A percentile compares a stretch with the other conserved stretches of the same genome.
These are phyloP conservation scores for Westerdykella aurantiaca DNA, from an alignment of 2,329 filamentous ascomycete genomes.

Conservation along the genomic window DNA sequence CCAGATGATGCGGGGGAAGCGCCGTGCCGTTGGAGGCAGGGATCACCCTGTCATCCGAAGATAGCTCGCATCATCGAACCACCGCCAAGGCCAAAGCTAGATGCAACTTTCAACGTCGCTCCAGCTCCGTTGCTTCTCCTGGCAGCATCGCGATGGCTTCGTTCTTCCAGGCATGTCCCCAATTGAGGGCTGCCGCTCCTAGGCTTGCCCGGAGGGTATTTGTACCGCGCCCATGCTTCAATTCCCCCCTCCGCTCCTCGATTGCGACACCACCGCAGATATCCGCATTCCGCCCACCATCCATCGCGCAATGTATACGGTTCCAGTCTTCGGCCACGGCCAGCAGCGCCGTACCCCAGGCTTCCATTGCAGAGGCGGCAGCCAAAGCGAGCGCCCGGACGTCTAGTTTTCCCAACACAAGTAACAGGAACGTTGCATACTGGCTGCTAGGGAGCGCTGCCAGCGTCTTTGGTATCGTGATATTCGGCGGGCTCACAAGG, in stretches of 20 bases:
- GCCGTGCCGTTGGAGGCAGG: not conserved
- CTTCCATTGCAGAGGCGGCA: slow-evolving; percentile 8
- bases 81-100: slow-evolving; percentile 2
- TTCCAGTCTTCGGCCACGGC: slow-evolving; percentile 26
- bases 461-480: slow-evolving; percentile 93
- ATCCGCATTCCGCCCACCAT: slow-evolving; percentile 11
- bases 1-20: not conserved
- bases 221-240: slow-evolving; percentile 28
- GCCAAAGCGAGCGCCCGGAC: slow-evolving; percentile 8
- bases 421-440: slow-evolving; percentile 73
- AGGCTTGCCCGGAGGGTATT: slow-evolving; percentile 35
- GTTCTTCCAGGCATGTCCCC: slow-evolving; percentile 34
- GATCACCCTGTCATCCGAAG: not conserved
- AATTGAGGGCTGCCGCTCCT: slow-evolving; percentile 35
- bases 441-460: slow-evolving; percentile 89
- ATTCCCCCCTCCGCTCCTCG: slow-evolving; percentile 20
- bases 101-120: slow-evolving; percentile 1
- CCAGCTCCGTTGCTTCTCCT: slow-evolving; percentile 2
- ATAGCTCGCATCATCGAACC: slow-evolving; percentile 4
- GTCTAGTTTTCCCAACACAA: slow-evolving; percentile 54
- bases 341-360: slow-evolving; percentile 4
- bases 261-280: slow-evolving; percentile 11
- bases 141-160: slow-evolving; percentile 25
- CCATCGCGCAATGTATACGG: slow-evolving; percentile 27
- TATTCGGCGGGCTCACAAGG: slow-evolving; percentile 88